Conservation (phyloP, 768 basidiomycete species). For the Mycena epipterygia region DNA sequence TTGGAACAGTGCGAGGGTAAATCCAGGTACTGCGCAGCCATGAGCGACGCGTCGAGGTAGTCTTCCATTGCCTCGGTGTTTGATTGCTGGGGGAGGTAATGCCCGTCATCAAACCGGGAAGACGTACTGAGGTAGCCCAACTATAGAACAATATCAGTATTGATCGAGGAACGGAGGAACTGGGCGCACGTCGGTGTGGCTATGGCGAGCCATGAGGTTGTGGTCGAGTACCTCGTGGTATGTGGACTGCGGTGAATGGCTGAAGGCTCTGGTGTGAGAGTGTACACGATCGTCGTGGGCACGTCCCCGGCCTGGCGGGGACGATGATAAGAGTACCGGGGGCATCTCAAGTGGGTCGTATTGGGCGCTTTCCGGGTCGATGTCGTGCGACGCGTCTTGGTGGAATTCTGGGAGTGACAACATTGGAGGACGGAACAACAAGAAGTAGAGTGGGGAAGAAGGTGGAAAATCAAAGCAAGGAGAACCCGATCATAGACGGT, state of each 20-base stretch:
- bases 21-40: constrained; percentile 16
- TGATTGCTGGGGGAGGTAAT: background rate
- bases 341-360: background rate
- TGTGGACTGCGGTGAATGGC: constrained; percentile 4
- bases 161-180: background rate
- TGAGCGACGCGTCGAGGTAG: constrained; percentile 18
- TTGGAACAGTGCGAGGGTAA: background rate
- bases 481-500: constrained; percentile 14
- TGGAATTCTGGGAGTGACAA: constrained; percentile 12
- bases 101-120: background rate
- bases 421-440: constrained; percentile 5
- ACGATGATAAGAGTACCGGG: constrained; percentile 1
- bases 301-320: constrained; percentile 11
- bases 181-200: background rate
- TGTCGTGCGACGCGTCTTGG: background rate
- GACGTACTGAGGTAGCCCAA: background rate
- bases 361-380: background rate
- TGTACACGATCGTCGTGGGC: background rate
- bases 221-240: background rate
- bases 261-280: constrained; percentile 3
- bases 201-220: background rate
- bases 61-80: constrained; percentile 1
- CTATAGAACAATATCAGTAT: background rate
- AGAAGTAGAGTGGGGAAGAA: background rate
- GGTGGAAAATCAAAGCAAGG: background rate